phyloP scores from a whole-genome alignment of 2,329 filamentous ascomycete genomes.

The Fusarium domesticum region DNA sequence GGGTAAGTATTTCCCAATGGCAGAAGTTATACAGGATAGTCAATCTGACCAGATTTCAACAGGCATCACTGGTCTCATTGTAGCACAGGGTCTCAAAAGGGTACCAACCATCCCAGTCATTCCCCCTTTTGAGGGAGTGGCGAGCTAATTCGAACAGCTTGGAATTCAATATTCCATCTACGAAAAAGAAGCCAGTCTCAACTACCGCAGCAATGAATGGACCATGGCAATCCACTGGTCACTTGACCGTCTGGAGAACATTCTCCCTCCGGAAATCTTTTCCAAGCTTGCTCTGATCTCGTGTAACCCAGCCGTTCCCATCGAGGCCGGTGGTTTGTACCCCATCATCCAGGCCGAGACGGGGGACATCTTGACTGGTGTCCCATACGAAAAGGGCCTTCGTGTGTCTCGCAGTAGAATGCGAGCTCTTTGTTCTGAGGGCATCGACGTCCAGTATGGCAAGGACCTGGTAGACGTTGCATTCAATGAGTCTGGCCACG shows the following conservation, averaged over 20 bases:
- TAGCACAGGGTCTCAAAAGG: conserved; percentile 18
- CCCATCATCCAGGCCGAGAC: conserved; percentile 25
- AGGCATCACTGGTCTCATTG: conserved; percentile 21
- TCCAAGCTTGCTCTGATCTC: conserved; percentile 17
- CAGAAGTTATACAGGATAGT: no score
- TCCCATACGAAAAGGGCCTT: conserved; percentile 21
- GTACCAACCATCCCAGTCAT: conserved; percentile 1
- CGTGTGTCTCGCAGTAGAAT: conserved; percentile 21
- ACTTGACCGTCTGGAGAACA: conserved; percentile 12
- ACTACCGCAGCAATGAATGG: conserved; percentile 26
- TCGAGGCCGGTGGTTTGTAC: conserved; percentile 19
- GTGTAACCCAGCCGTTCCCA: conserved; percentile 19
- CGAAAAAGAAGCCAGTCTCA: conserved; percentile 18
- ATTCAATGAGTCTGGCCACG: conserved; percentile 17
- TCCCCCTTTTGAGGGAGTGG: no score
- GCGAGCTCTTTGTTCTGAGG: conserved; percentile 17
- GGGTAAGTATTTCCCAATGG: conserved; percentile 11
- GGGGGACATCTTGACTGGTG: conserved; percentile 14
- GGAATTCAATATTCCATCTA: conserved; percentile 20
- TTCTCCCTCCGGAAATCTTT: conserved; percentile 18
- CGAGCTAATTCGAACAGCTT: neutral
- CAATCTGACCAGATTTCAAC: no score
- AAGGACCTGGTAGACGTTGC: conserved; percentile 18
- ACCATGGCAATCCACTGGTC: conserved; percentile 26
- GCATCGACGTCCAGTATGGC: conserved; percentile 19